Conservation (phyloP, 2,329 filamentous ascomycete species). For the Pyrenophora tritici-repentis region DNA sequence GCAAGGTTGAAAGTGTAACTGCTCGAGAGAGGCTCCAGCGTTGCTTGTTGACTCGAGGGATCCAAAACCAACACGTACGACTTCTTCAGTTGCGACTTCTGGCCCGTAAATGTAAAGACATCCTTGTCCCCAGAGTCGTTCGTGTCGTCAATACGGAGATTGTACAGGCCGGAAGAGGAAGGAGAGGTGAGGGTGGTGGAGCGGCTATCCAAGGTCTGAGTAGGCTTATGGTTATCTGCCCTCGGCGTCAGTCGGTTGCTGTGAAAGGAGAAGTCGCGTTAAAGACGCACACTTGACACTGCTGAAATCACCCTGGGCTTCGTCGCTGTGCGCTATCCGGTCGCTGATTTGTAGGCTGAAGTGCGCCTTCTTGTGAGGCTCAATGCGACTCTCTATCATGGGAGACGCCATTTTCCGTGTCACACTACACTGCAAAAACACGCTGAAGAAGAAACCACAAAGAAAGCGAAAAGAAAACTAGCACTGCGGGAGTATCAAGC, state of each 20-base stretch:
- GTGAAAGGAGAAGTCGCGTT: neutral
- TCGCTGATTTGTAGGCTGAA: constrained; percentile 47
- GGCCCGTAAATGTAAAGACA: constrained; percentile 49
- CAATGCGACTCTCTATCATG: constrained; percentile 41
- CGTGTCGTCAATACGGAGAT: constrained; percentile 37
- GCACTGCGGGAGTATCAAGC: neutral
- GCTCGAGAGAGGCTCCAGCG: constrained; percentile 81
- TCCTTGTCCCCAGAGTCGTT: constrained; percentile 34
- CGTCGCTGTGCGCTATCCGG: constrained; percentile 33
- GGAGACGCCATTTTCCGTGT: constrained; percentile 43
- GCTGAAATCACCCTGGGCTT: constrained; percentile 26
- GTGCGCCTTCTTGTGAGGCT: constrained; percentile 47
- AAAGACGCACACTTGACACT: constrained; percentile 42
- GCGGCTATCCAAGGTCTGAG: constrained; percentile 37
- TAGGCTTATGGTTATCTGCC: constrained; percentile 54
- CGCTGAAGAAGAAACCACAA: neutral
- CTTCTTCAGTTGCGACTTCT: constrained; percentile 38
- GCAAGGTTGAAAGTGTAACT: constrained; percentile 86
- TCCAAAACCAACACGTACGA: constrained; percentile 72
- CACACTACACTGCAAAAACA: neutral
- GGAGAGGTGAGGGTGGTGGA: constrained; percentile 33
- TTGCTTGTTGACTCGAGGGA: constrained; percentile 72
- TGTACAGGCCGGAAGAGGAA: constrained; percentile 31
- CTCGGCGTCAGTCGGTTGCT: constrained; percentile 16
- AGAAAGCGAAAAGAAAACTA: neutral